These are phyloP conservation scores for Zangia roseola DNA, from an alignment of 768 basidiomycete genomes.

Conservation along the genomic window DNA sequence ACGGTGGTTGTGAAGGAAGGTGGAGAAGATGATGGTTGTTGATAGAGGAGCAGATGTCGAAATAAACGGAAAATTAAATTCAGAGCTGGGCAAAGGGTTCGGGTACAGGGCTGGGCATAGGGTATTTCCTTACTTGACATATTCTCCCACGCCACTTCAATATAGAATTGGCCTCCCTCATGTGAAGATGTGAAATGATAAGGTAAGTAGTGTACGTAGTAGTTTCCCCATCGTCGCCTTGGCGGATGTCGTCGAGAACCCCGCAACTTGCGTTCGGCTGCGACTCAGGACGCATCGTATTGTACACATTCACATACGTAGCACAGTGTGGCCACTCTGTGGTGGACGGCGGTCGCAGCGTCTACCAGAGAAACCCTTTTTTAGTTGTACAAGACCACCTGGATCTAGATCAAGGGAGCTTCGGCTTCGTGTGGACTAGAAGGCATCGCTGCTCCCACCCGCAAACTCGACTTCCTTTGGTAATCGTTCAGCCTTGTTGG, in stretches of 20 bases:
- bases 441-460: conserved; percentile 1
- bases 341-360: not conserved
- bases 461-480: conserved; percentile 7
- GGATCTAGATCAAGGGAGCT: conserved; percentile 3
- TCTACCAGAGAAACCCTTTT: not conserved
- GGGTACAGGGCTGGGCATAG: conserved; percentile 42
- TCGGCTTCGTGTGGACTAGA: not conserved
- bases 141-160: conserved; percentile 27
- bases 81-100: conserved; percentile 73
- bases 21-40: conserved; percentile 48
- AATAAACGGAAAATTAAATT: conserved; percentile 63
- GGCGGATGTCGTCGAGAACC: conserved; percentile 1
- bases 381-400: conserved; percentile 6
- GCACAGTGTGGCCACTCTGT: too few relatives aligned
- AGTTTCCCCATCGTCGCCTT: not conserved
- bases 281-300: too few relatives aligned
- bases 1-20: conserved; percentile 40
- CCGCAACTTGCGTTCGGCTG: not conserved
- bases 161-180: conserved; percentile 7
- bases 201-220: not conserved
- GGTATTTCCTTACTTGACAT: conserved; percentile 23
- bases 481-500: conserved; percentile 18
- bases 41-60: conserved; percentile 41
- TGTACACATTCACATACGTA: too few relatives aligned
- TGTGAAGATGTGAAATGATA: conserved; percentile 11